Evolutionary conservation across 116 monocot genomes (phyloP).

Genomic region (Trichopus zeylanicus): DNA sequence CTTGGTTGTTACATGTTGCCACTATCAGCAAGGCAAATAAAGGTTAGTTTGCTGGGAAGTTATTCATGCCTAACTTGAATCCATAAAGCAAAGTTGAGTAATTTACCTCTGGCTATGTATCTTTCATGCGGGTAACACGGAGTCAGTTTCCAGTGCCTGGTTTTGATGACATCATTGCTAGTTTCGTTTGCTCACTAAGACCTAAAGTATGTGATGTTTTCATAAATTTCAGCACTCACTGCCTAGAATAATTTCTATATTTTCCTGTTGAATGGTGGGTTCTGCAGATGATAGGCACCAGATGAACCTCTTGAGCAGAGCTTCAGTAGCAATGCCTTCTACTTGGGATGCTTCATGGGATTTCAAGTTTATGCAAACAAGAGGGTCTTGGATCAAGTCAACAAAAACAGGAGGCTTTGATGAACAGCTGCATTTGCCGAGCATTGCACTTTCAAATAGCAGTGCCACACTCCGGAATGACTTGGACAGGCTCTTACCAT

Average conservation of each 20-base stretch:
- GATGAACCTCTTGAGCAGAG: slow-evolving; percentile 32
- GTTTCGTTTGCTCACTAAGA: too few species aligned
- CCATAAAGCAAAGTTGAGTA: too few species aligned
- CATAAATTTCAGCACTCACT: too few species aligned
- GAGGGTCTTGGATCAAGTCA: slow-evolving; percentile 34
- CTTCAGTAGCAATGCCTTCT: slow-evolving; percentile 16
- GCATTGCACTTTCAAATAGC: slow-evolving; percentile 7
- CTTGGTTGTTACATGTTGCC: too few species aligned
- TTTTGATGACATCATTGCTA: too few species aligned
- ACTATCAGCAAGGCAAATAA: too few species aligned
- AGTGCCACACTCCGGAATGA: slow-evolving; percentile 19
- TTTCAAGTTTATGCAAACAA: slow-evolving; percentile 34
- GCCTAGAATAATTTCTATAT: neutral
- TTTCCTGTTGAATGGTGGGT: neutral
- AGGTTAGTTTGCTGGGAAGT: too few species aligned
- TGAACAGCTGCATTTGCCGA: slow-evolving; percentile 25
- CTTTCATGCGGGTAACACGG: too few species aligned
- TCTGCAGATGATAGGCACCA: slow-evolving; percentile 41
- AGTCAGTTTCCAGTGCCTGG: too few species aligned
- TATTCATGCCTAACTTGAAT: too few species aligned
- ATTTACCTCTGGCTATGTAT: too few species aligned
- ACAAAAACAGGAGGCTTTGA: slow-evolving; percentile 23
- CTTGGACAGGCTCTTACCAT: slow-evolving; percentile 32
- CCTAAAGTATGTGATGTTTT: too few species aligned
- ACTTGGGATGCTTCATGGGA: slow-evolving; percentile 36